Evolutionary conservation across 2,329 filamentous ascomycete species (phyloP).

Genomic region (Fusarium sp.): DNA sequence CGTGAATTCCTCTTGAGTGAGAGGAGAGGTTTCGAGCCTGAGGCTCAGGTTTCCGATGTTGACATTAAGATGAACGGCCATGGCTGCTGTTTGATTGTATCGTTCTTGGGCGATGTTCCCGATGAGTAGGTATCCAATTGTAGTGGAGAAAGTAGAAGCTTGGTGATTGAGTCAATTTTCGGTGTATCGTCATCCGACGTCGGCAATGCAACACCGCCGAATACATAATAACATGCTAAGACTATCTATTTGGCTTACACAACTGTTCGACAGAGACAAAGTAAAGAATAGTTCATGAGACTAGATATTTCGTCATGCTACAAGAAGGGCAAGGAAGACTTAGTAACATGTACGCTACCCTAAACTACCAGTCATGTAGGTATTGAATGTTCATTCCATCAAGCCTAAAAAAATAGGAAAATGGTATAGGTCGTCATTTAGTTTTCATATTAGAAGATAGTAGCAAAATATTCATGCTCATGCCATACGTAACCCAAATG

Average conservation of each 20-base stretch:
- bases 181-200: constrained; percentile 12
- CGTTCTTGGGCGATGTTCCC: not conserved
- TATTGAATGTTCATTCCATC: not conserved
- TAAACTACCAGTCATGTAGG: not conserved
- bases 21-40: constrained; percentile 68
- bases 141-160: not conserved
- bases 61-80: constrained; percentile 42
- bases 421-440: not conserved
- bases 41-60: constrained; percentile 43
- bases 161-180: constrained; percentile 11
- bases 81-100: constrained; percentile 12
- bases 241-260: not conserved
- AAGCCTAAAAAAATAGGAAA: not conserved
- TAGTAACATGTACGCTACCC: not conserved
- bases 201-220: not conserved
- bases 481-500: constrained; percentile 31
- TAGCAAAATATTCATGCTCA: not conserved
- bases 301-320: no score
- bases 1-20: constrained; percentile 76
- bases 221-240: constrained; percentile 57
- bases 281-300: no score
- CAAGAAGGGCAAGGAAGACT: no score
- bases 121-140: not conserved
- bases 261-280: not conserved
- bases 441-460: not conserved